Evolutionary conservation across 1,284 basidiomycete genomes (phyloP), one percentile per base, ranked within the genome.

Genomic region (Moesziomyces sp.): DNA sequence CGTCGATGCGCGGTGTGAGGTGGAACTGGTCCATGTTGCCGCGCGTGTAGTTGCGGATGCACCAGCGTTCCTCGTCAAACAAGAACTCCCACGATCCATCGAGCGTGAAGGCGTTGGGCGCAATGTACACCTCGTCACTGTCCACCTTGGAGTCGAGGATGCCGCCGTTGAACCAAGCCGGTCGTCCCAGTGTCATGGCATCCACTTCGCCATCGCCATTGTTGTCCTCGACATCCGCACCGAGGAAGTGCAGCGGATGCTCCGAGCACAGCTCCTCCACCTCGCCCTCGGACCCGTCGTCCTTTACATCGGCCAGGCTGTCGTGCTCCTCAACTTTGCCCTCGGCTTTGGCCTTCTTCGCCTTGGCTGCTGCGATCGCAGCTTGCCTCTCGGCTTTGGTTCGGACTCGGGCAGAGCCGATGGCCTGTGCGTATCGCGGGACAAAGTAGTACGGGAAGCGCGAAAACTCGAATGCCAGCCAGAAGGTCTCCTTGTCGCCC

Each of bases 401-500:
- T n/a, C 52, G 51, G 34, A 19, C 48, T 24, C 52, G 56, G 1
- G 58, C 52, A 23, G 59, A 52, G 0, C 74, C 74, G 24, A 76
- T 69, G 1, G 65, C 69, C 58, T 71, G 67, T 10, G 74, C 74
- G 19, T 73, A 73, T 8, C 58, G 40, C 2, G 67, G 62, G 24
- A 73, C 69, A 58, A 76, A 73, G 49, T 73, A 76, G 58, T 76
- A 76, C 7, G 63, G 65, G 46, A 76, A 76, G 26, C 50, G 55
- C 18, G 70, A 46, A 30, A 76, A 65, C 43, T 76, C 74, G 38
- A 76, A 76, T 0, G 70, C 65, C 7, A 76, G 62, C 74, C 74
- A 76, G 53, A 72, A 76, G 3, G 74, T 69, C 57, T 76, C 73
- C 43, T 66, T 75, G 48, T 70, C 66, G 24, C 68, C 74, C 62